Conservation (phyloP, 345 rosid species). For the Iberis pinnata region DNA sequence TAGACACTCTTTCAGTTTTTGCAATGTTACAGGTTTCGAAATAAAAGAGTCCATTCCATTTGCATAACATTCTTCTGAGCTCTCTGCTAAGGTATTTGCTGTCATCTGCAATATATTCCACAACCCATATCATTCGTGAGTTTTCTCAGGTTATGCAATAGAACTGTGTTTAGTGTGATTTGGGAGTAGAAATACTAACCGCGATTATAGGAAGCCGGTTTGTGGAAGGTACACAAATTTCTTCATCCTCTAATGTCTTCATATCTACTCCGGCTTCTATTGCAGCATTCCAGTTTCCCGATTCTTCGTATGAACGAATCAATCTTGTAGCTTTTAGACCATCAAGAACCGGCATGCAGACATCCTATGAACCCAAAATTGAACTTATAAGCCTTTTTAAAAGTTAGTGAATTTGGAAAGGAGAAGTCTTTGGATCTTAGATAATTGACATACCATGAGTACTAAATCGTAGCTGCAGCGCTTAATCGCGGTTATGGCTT, state of each 20-base stretch:
- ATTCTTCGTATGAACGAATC: conserved; percentile 77
- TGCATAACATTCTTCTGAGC: conserved; percentile 81
- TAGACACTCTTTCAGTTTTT: conserved; percentile 66
- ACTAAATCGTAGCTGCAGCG: conserved; percentile 54
- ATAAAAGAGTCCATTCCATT: conserved; percentile 84
- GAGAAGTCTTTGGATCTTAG: background rate
- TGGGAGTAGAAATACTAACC: conserved; percentile 39
- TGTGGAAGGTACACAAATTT: conserved; percentile 3
- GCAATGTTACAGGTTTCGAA: conserved; percentile 84
- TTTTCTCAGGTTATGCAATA: conserved; percentile 8
- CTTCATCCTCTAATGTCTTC: conserved; percentile 8
- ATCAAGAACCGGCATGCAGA: conserved; percentile 94
- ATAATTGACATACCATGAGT: conserved; percentile 69
- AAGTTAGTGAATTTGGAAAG: background rate
- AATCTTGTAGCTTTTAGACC: conserved; percentile 90
- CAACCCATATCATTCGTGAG: background rate
- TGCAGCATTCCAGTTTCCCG: conserved; percentile 84
- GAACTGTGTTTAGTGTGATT: background rate
- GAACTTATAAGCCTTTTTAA: background rate
- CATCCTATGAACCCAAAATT: conserved; percentile 52
- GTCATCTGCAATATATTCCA: conserved; percentile 68
- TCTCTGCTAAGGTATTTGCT: conserved; percentile 85
- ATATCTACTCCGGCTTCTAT: conserved; percentile 56
- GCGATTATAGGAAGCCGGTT: conserved; percentile 75
- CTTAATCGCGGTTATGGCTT: conserved; percentile 69